Base-by-base conservation (phyloP, 2,329 filamentous ascomycete genomes). In the Septoria linicola region DNA sequence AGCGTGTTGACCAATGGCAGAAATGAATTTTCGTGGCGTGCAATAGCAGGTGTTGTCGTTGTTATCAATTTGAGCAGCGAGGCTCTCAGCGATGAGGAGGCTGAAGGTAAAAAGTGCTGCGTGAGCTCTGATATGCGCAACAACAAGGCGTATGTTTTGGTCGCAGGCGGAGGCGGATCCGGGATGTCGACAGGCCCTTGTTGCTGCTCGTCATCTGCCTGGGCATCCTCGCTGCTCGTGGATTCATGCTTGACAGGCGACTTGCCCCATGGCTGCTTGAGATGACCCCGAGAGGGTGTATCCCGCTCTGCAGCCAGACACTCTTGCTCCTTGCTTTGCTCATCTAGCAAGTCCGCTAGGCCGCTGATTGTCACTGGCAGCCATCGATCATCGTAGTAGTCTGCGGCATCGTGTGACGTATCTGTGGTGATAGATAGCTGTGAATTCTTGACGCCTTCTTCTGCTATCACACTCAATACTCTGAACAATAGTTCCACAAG, bases 31-130 rank as follows among this genome's bases (percentile, higher is more conserved):
- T 96, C 87, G 59, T 96, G 84, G 3, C 76, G 77, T 0, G 86
- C 81, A 2, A 99, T 80, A 1, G 87, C 79, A 1, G 85, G 81
- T 3, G 86, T 80, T 2, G 89, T 85, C 0, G 84, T 89, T 20
- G 79, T 74, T 10, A 97, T 80, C 4, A 97, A 81, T 13, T 82
- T 80, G 8, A 99, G 80, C 3, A 99, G 78, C 0, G 86, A 88
- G 23, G 83, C 83, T 34, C 92, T 84, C 7, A 99, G 79, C 8
- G 82, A 80, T 0, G 91, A 83, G 0, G 89, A 91, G 0, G 88
- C 84, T 0, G 89, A 91, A 4, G 92, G 90, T 8, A 99, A 80
- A 69, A 96, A 93, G 66, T 96, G 85, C 64, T 96, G 91, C 4
- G 90, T 92, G 1, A 95, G 82, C 41, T 81, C 81, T 19, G 90